Percentiles rank a stretch among this genome's conserved stretches.
Evolutionary conservation across 2,329 filamentous ascomycete genomes (phyloP).

Genomic region (Hypoxylon sp.): DNA sequence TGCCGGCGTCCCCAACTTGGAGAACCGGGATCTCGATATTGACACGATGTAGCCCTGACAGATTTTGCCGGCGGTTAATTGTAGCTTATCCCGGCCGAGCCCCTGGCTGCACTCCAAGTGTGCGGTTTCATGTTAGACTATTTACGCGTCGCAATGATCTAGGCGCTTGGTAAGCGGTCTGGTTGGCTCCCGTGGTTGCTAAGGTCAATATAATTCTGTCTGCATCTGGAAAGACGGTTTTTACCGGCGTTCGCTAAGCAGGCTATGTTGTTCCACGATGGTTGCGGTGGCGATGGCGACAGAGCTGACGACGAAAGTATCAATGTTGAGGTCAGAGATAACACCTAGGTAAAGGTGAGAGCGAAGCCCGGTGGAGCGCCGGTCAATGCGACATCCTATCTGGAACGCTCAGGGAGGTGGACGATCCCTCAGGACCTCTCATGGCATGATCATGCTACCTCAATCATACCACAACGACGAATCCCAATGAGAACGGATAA

Average conservation of each 20-base stretch:
- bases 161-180: constrained; percentile 13
- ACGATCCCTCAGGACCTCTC: constrained; percentile 7
- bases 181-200: constrained; percentile 33
- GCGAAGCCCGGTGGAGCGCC: background rate
- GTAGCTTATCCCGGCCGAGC: constrained; percentile 25
- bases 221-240: constrained; percentile 29
- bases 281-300: constrained; percentile 35
- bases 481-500: background rate
- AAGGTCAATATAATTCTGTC: constrained; percentile 37
- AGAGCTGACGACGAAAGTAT: constrained; percentile 40
- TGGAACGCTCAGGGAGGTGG: constrained; percentile 11
- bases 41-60: constrained; percentile 25
- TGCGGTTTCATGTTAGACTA: constrained; percentile 41
- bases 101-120: constrained; percentile 17
- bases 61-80: constrained; percentile 49
- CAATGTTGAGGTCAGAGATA: constrained; percentile 31
- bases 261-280: constrained; percentile 24
- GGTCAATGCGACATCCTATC: constrained; percentile 16
- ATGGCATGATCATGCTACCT: constrained; percentile 10
- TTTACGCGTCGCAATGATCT: constrained; percentile 35
- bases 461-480: constrained; percentile 1
- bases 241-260: constrained; percentile 35
- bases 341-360: constrained; percentile 6
- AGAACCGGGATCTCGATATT: constrained; percentile 45
- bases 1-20: constrained; percentile 35